Base-by-base conservation (phyloP, 345 rosid genomes). In the Heritiera littoralis region DNA sequence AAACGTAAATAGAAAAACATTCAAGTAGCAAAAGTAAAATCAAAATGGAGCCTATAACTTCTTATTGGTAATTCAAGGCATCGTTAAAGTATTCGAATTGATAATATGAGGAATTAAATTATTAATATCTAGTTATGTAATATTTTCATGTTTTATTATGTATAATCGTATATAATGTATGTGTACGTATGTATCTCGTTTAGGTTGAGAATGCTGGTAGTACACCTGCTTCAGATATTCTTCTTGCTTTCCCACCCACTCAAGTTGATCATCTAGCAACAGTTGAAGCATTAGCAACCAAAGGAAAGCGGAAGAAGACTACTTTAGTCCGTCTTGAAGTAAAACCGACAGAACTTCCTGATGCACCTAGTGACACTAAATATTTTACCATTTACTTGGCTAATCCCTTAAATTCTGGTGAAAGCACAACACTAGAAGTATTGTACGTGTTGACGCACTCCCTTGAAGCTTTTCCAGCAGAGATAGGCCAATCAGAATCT, bases 401-500 rank as follows among this genome's bases (percentile, higher is more conserved):
- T 55, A 92, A 75, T 64, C 90, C 97, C 68, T 87, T 97, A 81
- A 85, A 78, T 7, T 72, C 88, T 0, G 96, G 92, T 76, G 95
- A 90, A 84, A 82, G 92, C 73, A 79, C 85, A 56, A 87, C 96
- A n/a, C 65, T 97, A 17, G 99, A 97, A 85, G 94, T 97, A 80
- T 87, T 93, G 17, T 97, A 91, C 86, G 77, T 89, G 58, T 78
- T 93, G 81, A 92, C 98, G 13, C 98, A 92, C 83, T 91, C 92
- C 69, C 84, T 91, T 77, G 98, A 97, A 72, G 98, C 99, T 82
- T 97, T 93, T 84, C 99, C 99, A 0, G 79, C 81, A 71, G 99
- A 94, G 88, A 97, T 94, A 80, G 81, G 97, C 75, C 98, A 97
- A 83, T 90, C 97, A 69, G 99, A 97, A 77, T 81, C 99, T 59